Evolutionary conservation across 2,329 filamentous ascomycete genomes (phyloP).

Genomic region (Phialophora expanda): DNA sequence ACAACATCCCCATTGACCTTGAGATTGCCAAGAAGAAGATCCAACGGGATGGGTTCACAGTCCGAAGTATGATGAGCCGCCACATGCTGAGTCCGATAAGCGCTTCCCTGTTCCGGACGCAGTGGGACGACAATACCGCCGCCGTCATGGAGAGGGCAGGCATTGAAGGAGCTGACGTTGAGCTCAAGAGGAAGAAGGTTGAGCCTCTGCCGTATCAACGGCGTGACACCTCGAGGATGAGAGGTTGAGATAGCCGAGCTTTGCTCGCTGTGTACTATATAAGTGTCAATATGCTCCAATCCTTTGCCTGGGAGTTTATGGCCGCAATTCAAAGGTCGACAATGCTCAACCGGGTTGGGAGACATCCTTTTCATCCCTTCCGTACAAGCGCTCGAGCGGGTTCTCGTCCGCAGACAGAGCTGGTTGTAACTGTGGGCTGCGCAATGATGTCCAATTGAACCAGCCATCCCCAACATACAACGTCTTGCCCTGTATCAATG

Average conservation of each 20-base stretch:
- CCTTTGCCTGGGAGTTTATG: background rate
- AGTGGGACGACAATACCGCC: constrained; percentile 89
- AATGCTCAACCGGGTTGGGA: constrained; percentile 11
- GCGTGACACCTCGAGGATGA: constrained; percentile 51
- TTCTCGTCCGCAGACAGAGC: background rate
- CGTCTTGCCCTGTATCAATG: constrained; percentile 76
- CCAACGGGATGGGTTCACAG: constrained; percentile 70
- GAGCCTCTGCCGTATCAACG: constrained; percentile 70
- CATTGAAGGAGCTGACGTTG: constrained; percentile 76
- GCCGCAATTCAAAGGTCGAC: background rate
- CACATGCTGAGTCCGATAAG: constrained; percentile 75
- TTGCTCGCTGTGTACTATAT: constrained; percentile 41
- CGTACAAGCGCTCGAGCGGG: background rate
- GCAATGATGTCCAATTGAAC: constrained; percentile 35
- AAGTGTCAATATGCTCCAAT: background rate
- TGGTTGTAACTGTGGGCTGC: constrained; percentile 24
- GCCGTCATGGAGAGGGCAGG: constrained; percentile 82
- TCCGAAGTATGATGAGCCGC: constrained; percentile 75
- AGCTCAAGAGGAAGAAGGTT: constrained; percentile 81
- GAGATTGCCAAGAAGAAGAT: constrained; percentile 60
- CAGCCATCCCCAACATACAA: constrained; percentile 36
- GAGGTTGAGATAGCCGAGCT: constrained; percentile 49
- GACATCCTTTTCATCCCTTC: constrained; percentile 1
- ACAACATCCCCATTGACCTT: constrained; percentile 64
- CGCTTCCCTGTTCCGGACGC: constrained; percentile 82